These are phyloP conservation scores for Pythium guiyangense DNA, from an alignment of 352 stramenopile species.

Conservation along the genomic window DNA sequence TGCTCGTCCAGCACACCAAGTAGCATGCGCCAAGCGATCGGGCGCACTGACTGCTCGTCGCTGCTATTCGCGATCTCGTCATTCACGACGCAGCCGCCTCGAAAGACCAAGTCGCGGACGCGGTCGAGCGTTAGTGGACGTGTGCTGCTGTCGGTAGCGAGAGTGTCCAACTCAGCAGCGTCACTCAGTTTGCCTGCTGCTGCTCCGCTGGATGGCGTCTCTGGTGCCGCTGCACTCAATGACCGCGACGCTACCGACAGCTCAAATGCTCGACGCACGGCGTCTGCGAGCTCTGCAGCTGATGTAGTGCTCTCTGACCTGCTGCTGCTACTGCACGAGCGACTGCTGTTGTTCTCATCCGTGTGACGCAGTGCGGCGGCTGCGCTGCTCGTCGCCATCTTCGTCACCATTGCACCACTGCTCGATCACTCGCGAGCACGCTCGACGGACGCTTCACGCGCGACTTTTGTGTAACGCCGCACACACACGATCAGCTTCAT, in stretches of 20 bases:
- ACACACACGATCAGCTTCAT: too few relatives aligned
- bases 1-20: slow-evolving; percentile 29
- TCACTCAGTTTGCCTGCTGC: not conserved
- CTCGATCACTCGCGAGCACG: too few relatives aligned
- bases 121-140: slow-evolving; percentile 18
- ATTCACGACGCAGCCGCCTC: not conserved
- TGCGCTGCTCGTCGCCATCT: slow-evolving; percentile 9
- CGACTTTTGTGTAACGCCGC: too few relatives aligned
- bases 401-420: slow-evolving; percentile 6
- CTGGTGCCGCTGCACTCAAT: not conserved
- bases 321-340: not conserved
- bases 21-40: slow-evolving; percentile 35
- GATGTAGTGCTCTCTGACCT: not conserved
- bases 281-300: not conserved
- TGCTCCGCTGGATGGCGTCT: not conserved
- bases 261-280: not conserved
- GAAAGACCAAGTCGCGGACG: slow-evolving; percentile 17
- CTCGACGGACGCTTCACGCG: too few relatives aligned
- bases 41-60: slow-evolving; percentile 7
- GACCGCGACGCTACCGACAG: not conserved
- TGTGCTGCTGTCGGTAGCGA: not conserved
- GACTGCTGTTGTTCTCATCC: slow-evolving; percentile 5
- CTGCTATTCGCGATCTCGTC: too few relatives aligned
- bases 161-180: not conserved
- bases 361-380: too few relatives aligned